A percentile compares a stretch with the other conserved stretches of the same genome.
Evolutionary conservation across 331 rosid species (phyloP).

Genomic region (Acacia pycnantha): DNA sequence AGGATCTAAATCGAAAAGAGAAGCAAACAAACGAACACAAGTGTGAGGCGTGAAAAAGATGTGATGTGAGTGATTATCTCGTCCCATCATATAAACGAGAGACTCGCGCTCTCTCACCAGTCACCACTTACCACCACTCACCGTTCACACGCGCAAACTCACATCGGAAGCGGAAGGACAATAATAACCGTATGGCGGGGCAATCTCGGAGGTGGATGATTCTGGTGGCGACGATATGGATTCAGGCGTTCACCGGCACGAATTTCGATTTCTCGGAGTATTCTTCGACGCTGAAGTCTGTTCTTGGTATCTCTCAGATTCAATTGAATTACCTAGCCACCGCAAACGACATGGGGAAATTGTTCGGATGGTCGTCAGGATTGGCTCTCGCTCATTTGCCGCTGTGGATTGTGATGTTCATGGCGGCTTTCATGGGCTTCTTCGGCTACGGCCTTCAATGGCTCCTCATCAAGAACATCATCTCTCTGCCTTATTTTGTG

Average conservation of each 20-base stretch:
- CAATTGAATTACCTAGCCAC: slow-evolving; percentile 80
- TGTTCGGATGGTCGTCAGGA: slow-evolving; percentile 93
- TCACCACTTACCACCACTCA: neutral
- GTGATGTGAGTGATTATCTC: neutral
- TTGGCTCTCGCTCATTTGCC: slow-evolving; percentile 69
- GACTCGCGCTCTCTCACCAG: neutral
- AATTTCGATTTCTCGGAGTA: slow-evolving; percentile 93
- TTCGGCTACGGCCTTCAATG: slow-evolving; percentile 86
- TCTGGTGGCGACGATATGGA: slow-evolving; percentile 83
- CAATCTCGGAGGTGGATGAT: slow-evolving; percentile 90
- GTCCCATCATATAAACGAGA: neutral
- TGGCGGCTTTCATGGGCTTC: slow-evolving; percentile 74
- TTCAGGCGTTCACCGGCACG: slow-evolving; percentile 91
- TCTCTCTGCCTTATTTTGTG: slow-evolving; percentile 77
- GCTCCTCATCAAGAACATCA: slow-evolving; percentile 59
- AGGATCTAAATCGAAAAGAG: neutral
- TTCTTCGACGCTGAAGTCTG: slow-evolving; percentile 70
- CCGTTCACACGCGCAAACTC: neutral
- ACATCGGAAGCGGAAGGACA: neutral
- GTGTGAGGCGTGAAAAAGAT: neutral
- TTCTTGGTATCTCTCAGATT: slow-evolving; percentile 69
- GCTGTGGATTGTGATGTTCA: slow-evolving; percentile 57
- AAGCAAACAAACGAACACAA: neutral
- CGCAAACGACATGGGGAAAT: slow-evolving; percentile 83
- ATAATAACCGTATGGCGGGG: slow-evolving; percentile 47